These are phyloP conservation scores for Lactarius akahatsu DNA, from an alignment of 768 basidiomycete genomes.

Conservation along the genomic window DNA sequence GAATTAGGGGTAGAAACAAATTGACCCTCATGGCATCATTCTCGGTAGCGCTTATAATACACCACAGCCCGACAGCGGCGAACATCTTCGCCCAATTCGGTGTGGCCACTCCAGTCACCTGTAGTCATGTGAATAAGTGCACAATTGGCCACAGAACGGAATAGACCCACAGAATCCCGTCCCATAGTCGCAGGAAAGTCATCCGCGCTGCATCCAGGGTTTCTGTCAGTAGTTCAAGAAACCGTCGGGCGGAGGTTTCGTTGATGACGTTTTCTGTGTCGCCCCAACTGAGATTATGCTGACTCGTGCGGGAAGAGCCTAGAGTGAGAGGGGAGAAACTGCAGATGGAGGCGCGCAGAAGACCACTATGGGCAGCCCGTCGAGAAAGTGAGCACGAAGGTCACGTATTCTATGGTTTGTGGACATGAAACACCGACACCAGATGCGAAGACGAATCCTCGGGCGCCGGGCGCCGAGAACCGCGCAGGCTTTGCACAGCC, in stretches of 20 bases:
- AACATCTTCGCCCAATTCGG: conserved; percentile 53
- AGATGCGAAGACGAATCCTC: conserved; percentile 40
- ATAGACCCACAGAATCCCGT: conserved; percentile 23
- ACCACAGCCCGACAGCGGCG: conserved; percentile 34
- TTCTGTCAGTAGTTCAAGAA: conserved; percentile 36
- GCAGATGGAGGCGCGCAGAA: not conserved
- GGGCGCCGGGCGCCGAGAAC: conserved; percentile 37
- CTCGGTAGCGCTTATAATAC: not conserved
- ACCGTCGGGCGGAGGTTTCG: conserved; percentile 38
- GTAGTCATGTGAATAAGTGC: not conserved
- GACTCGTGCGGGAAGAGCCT: not conserved
- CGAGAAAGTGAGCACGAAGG: conserved; percentile 40
- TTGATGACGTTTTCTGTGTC: conserved; percentile 35
- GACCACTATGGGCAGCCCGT: conserved; percentile 37
- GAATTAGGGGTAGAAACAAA: too few species aligned
- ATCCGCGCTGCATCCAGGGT: conserved; percentile 24
- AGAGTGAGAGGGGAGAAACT: not conserved
- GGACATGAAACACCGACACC: conserved; percentile 40
- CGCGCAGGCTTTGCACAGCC: conserved; percentile 39
- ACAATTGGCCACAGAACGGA: not conserved
- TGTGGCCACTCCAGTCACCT: conserved; percentile 57
- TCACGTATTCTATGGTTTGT: conserved; percentile 32
- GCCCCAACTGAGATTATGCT: conserved; percentile 40
- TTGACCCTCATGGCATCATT: too few species aligned
- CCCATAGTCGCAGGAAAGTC: conserved; percentile 23